Evolutionary conservation across 2,329 filamentous ascomycete genomes (phyloP), one percentile per base, ranked within the genome.

Genomic region (Pyricularia grisea): DNA sequence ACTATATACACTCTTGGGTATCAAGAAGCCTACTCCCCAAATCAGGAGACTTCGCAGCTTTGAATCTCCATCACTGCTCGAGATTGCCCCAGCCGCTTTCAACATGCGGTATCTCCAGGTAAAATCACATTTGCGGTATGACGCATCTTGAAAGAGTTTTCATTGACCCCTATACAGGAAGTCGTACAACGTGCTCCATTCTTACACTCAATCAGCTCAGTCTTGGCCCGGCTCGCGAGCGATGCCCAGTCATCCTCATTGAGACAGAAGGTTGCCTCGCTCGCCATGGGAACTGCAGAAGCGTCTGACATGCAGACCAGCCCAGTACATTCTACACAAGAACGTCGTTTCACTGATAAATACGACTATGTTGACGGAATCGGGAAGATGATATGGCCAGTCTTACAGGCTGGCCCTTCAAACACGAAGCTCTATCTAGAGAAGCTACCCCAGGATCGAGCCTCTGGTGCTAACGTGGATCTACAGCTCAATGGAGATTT

Each of bases 31-130:
- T 4, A 63, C 68, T 3, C 64, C 27, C 1, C 69, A 70, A 1
- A 68, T 71, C 4, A 61, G 36, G 7, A 66, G 67, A n/a, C 31
- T 70, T 6, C 65, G 69, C 7, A 12, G 4, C 7, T 5, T 28
- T 4, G 66, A 66, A 0, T 27, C 65, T 9, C 63, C 68, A 1
- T 68, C 71, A 0, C 67, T 74, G 1, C 31, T 72, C 1, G 69
- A 71, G 10, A 67, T 74, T 11, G 73, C 73, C 0, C 73, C 73
- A 1, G 71, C 72, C 1, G 71, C 72, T 12, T 74, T 72, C 71
- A 74, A 70, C 61, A 36, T 69, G 4, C 36, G 67, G 11, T 69
- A 71, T 33, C 70, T 74, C 20, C 68, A 70, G 69, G 72, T 72
- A 70, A 0, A 70, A 10, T 23, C 17, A 58, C 42, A 12, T 28